A percentile compares a stretch with the other conserved stretches of the same genome.
phyloP scores from a whole-genome alignment of 225 moss, liverwort and hornwort species.

The Pleurozium schreberi region DNA sequence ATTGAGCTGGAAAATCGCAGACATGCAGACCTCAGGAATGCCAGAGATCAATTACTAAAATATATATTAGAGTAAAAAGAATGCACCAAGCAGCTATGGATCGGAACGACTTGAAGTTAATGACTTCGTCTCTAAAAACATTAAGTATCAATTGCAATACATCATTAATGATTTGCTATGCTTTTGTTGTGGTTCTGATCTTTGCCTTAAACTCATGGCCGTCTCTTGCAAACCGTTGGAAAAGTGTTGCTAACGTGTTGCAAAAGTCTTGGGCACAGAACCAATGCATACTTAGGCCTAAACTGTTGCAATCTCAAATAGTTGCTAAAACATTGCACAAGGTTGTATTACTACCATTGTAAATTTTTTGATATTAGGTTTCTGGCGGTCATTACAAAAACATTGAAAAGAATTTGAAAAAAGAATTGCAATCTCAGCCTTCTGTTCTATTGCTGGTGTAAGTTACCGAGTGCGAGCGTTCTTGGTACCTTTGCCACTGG shows the following conservation, averaged over 20 bases:
- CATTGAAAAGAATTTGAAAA: neutral
- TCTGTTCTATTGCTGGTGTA: neutral
- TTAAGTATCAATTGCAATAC: neutral
- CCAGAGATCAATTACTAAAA: neutral
- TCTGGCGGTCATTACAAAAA: neutral
- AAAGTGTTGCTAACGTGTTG: neutral
- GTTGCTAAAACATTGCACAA: neutral
- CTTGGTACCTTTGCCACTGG: conserved; percentile 50
- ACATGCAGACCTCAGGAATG: neutral
- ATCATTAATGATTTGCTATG: neutral
- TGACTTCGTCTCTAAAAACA: neutral
- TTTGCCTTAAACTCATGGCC: neutral
- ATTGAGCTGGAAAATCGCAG: neutral
- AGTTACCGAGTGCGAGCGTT: neutral
- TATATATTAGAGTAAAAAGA: neutral
- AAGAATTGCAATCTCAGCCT: neutral
- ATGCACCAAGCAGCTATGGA: neutral
- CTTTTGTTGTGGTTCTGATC: neutral
- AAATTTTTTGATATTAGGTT: neutral
- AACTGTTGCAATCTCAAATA: neutral
- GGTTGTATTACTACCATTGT: too few species aligned
- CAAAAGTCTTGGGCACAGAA: neutral
- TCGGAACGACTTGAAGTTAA: neutral
- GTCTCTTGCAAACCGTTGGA: neutral
- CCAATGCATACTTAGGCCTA: neutral